A percentile compares a stretch with the other conserved stretches of the same genome.
Evolutionary conservation across 306 rosid species (phyloP).

Genomic region (Casuarina glauca): DNA sequence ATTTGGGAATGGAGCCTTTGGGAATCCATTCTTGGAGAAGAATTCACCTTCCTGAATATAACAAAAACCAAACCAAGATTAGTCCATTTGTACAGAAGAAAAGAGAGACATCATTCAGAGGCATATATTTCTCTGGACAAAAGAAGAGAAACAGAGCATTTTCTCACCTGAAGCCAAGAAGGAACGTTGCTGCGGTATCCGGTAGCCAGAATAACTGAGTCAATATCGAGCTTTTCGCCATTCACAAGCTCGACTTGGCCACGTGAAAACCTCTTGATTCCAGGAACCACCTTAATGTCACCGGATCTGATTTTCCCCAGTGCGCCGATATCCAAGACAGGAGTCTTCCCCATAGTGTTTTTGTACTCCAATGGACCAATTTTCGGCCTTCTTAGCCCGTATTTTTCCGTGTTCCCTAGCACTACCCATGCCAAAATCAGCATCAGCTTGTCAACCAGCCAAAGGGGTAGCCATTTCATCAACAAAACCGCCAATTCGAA

Average conservation of each 20-base stretch:
- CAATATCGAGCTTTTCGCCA: conserved; percentile 54
- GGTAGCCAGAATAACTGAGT: conserved; percentile 76
- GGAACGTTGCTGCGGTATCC: conserved; percentile 98
- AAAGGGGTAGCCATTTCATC: conserved; percentile 83
- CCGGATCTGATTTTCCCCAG: conserved; percentile 81
- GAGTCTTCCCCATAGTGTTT: conserved; percentile 79
- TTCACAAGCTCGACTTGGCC: conserved; percentile 54
- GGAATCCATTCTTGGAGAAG: conserved; percentile 78
- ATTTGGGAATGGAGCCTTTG: conserved; percentile 70
- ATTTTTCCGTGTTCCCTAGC: conserved; percentile 60
- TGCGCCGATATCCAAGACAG: conserved; percentile 89
- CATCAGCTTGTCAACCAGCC: conserved; percentile 74
- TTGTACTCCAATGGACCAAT: conserved; percentile 76
- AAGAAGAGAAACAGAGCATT: conserved; percentile 8
- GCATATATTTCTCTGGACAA: neutral
- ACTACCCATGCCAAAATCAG: conserved; percentile 66
- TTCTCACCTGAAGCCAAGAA: conserved; percentile 91
- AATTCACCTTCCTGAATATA: conserved; percentile 75
- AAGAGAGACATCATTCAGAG: neutral
- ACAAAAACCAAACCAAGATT: conserved; percentile 28
- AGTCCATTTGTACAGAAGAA: conserved; percentile 9
- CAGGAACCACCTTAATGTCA: conserved; percentile 68
- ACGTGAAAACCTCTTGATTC: conserved; percentile 48
- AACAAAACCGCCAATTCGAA: conserved; percentile 67
- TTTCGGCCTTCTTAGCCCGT: conserved; percentile 72